Evolutionary conservation across 1,284 basidiomycete species (phyloP).

Genomic region (Bjerkandera adusta): DNA sequence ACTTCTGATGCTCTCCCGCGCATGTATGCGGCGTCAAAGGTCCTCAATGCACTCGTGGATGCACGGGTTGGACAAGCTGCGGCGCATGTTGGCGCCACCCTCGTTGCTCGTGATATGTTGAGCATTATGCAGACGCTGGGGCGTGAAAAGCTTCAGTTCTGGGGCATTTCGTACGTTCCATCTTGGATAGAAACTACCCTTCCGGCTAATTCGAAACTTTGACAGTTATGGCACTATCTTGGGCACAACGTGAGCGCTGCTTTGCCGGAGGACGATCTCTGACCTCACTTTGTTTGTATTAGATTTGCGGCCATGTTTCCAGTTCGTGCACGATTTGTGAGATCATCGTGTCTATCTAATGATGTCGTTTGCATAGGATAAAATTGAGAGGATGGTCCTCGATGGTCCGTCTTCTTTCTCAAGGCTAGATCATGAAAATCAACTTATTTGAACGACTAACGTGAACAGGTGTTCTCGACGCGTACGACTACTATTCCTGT

Average conservation of each 20-base stretch:
- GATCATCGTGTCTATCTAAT: too few relatives aligned
- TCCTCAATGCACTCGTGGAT: neutral
- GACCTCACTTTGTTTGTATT: too few relatives aligned
- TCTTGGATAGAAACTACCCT: too few relatives aligned
- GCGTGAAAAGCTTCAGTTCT: slow-evolving; percentile 25
- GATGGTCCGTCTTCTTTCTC: slow-evolving; percentile 1
- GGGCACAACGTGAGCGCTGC: slow-evolving; percentile 23
- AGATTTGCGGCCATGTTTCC: slow-evolving; percentile 27
- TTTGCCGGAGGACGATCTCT: too few relatives aligned
- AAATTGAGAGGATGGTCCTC: slow-evolving; percentile 4
- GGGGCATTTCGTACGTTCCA: too few relatives aligned
- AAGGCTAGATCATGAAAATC: too few relatives aligned
- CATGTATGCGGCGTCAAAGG: neutral
- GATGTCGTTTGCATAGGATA: neutral
- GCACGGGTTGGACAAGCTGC: neutral
- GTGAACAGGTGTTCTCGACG: slow-evolving; percentile 8
- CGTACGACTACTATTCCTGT: slow-evolving; percentile 6
- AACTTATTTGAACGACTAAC: neutral
- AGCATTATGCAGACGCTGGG: slow-evolving; percentile 26
- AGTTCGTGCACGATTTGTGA: slow-evolving; percentile 10
- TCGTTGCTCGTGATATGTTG: slow-evolving; percentile 27
- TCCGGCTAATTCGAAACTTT: too few relatives aligned
- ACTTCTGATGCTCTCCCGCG: slow-evolving; percentile 2
- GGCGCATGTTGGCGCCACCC: slow-evolving; percentile 5
- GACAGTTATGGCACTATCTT: neutral